Conservation (phyloP, 805 yeast genomes). For the Starmerella tilneyi region DNA sequence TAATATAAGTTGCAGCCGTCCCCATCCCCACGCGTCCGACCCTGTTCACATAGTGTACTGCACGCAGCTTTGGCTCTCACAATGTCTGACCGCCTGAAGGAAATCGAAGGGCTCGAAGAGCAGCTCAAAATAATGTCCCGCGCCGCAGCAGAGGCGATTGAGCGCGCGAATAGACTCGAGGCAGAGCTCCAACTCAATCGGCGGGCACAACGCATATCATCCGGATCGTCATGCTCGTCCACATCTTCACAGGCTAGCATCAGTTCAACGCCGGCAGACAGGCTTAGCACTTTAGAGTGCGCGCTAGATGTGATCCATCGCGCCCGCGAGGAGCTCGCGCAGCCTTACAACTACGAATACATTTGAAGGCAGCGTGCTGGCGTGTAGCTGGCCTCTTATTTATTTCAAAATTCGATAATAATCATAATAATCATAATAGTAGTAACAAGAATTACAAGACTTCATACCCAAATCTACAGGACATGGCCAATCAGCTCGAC, state of each 20-base stretch:
- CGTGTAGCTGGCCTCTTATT: not conserved
- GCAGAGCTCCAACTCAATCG: conserved; percentile 17
- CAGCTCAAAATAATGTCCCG: conserved; percentile 24
- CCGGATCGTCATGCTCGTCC: conserved; percentile 13
- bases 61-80: not conserved
- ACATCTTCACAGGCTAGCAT: not conserved
- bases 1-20: no score
- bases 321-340: conserved; percentile 24
- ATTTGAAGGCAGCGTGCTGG: conserved; percentile 1
- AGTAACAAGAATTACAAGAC: not conserved
- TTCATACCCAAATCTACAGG: not conserved
- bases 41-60: no score
- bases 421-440: no score
- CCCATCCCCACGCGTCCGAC: not conserved
- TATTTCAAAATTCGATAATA: not conserved
- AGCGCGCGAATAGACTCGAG: conserved; percentile 25
- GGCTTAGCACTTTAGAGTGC: conserved; percentile 21
- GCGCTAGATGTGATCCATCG: conserved; percentile 23
- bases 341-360: conserved; percentile 24
- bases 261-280: conserved; percentile 16
- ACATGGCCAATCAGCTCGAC: not conserved
- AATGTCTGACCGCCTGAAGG: conserved; percentile 12
- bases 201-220: conserved; percentile 7
- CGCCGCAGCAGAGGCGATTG: conserved; percentile 27
- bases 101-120: conserved; percentile 24